Evolutionary conservation across 192 early-diverging fungal species (phyloP), one percentile per base, ranked within the genome.

Genomic region (Geranomyces michiganensis): DNA sequence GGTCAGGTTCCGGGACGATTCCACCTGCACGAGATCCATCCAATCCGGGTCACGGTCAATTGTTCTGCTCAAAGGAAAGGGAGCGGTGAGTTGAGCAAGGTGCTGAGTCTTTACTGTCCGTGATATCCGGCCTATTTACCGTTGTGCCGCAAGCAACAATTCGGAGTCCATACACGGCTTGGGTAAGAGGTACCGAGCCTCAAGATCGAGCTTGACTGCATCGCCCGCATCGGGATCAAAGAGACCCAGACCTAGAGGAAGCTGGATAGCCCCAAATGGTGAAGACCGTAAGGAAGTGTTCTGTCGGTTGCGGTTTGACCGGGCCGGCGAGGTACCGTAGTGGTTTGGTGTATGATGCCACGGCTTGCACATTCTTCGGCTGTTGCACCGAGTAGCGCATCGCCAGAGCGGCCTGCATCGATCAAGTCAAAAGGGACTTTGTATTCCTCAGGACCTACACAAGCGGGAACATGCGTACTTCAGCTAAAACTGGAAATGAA

Each of bases 1-100:
- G 13, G 84, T 85, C 21, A 78, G 73, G 10, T 80, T 68, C 22
- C 83, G 81, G 0, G 85, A 73, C 22, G 83, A 68, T 32, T 85
- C 78, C 24, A 78, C 49, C 29, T 77, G 70, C 6, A 82, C 65
- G 24, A 88, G 76, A 1, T 76, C 69, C 15, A 45, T 29, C 56
- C 75, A 81, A 58, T 84, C 64, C 0, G 83, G 71, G 33, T 73
- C 78, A 17, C 81, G 82, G 26, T 81, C 73, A 36, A 68, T 19
- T 19, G 64, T 29, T 12, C 71, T 63, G 13, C 15, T 8, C 14
- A 58, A n/a, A n/a, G n/a, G n/a, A n/a, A n/a, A n/a, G n/a, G n/a
- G n/a, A n/a, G n/a, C n/a, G 10, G 36, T 41, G 24, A 60, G 5
- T 4, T 60, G 26, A 22, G 26, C 17, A 8, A 62, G 7, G 30